Conservation (phyloP, 106 monocot species). For the Platanthera zijinensis region DNA sequence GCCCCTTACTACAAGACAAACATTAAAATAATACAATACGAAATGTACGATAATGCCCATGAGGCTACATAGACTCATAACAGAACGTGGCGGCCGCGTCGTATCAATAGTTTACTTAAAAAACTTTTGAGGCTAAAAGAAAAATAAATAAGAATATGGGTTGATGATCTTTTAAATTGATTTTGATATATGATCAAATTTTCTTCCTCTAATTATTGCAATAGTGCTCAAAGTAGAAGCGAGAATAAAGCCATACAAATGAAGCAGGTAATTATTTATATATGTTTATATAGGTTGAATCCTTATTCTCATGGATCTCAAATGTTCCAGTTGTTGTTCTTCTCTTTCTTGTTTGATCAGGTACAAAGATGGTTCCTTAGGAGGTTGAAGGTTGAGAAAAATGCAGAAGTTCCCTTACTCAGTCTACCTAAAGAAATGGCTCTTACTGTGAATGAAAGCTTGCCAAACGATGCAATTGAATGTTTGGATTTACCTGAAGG, state of each 20-base stretch:
- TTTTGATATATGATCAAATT: not conserved
- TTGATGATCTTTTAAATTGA: conserved; percentile 4
- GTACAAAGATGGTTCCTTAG: conserved; percentile 10
- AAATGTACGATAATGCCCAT: too few species aligned
- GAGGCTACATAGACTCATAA: too few species aligned
- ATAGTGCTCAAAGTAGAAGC: conserved; percentile 1
- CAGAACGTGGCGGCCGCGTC: too few species aligned
- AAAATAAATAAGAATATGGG: not conserved
- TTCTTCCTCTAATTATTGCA: not conserved
- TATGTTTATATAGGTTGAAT: not conserved
- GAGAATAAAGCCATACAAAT: conserved; percentile 5
- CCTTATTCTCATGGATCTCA: not conserved
- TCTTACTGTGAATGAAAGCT: not conserved
- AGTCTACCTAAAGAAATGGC: not conserved
- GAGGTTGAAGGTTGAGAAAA: not conserved
- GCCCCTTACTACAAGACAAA: too few species aligned
- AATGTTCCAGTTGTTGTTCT: not conserved
- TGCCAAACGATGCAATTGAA: not conserved
- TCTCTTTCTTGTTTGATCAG: conserved; percentile 1
- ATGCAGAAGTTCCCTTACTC: not conserved
- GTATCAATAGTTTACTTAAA: not conserved
- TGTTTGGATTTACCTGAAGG: conserved; percentile 5
- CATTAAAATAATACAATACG: too few species aligned
- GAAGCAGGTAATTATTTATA: conserved; percentile 2
- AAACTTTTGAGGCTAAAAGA: not conserved